Evolutionary conservation across 73 alveolate species (phyloP), one percentile per base, ranked within the genome.

Genomic region (Paramecium bursaria): DNA sequence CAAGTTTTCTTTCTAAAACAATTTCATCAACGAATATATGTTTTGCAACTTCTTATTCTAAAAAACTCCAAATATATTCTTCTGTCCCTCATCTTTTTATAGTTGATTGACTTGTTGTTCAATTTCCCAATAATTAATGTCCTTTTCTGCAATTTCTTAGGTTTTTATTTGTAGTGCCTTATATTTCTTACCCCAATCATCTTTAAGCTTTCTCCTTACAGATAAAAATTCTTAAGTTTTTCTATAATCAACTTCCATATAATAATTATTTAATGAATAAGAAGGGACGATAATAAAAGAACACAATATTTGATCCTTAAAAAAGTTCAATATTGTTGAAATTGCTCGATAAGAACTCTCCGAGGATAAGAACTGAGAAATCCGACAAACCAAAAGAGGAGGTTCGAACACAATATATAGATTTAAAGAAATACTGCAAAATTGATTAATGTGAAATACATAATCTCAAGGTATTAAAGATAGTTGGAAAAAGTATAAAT

Each of bases 201-300:
- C 23, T 4, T 25, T 67, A 15, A 67, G 27, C 21, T 42, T 31
- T n/a, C 44, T 67, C 44, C 82, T 67, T 15, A 19, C 53, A 9
- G 19, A 27, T 5, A 67, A n/a, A 42, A 42, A 67, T 31, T 42
- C 14, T 17, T 53, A 57, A 3, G 44, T 67, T 15, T 44, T 42
- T 42, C 44, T 67, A 42, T 35, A 67, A 67, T 67, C 82, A 67
- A 67, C 35, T 39, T 67, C 82, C 47, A 67, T 67, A n/a, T n/a
- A n/a, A n/a, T n/a, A n/a, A n/a, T n/a, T n/a, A n/a, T n/a, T n/a
- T n/a, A n/a, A n/a, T n/a, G n/a, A n/a, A n/a, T n/a, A n/a, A n/a
- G n/a, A n/a, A n/a, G n/a, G n/a, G n/a, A n/a, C n/a, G n/a, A n/a
- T n/a, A n/a, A n/a, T n/a, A n/a, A n/a, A n/a, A n/a, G n/a, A n/a